These are phyloP conservation scores for Amanita fuliginea DNA, from an alignment of 768 basidiomycete genomes.

Conservation along the genomic window DNA sequence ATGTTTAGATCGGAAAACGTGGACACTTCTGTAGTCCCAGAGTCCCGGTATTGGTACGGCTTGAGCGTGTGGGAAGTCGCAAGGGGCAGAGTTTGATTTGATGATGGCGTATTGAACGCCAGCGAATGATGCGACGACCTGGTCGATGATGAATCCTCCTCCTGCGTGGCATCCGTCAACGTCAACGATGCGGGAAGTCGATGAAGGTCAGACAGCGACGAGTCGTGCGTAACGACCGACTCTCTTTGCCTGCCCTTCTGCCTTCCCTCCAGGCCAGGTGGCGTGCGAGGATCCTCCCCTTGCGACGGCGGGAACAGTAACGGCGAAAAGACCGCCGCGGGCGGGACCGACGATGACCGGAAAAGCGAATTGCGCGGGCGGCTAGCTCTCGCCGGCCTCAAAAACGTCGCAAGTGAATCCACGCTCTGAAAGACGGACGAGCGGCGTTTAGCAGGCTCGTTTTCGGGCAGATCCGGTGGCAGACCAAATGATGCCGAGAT, in stretches of 20 bases:
- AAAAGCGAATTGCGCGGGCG: neutral
- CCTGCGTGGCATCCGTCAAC: neutral
- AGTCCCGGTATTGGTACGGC: neutral
- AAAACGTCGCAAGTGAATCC: neutral
- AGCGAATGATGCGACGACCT: neutral
- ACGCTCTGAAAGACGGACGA: neutral
- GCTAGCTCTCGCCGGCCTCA: neutral
- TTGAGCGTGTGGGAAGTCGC: neutral
- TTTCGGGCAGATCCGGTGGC: neutral
- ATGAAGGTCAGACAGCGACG: slow-evolving; percentile 3
- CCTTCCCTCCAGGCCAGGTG: neutral
- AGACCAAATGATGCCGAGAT: neutral
- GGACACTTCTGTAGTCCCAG: neutral
- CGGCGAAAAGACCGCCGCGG: neutral
- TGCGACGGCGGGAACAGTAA: neutral
- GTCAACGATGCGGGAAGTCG: neutral
- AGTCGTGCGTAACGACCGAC: neutral
- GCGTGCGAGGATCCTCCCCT: neutral
- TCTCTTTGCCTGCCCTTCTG: neutral
- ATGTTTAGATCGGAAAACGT: neutral
- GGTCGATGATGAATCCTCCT: neutral
- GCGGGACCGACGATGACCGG: neutral
- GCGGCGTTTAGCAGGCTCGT: neutral
- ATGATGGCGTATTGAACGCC: neutral
- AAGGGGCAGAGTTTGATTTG: neutral